Base-by-base conservation (phyloP, 2,329 filamentous ascomycete genomes). In the Plenodomus biglobosus region DNA sequence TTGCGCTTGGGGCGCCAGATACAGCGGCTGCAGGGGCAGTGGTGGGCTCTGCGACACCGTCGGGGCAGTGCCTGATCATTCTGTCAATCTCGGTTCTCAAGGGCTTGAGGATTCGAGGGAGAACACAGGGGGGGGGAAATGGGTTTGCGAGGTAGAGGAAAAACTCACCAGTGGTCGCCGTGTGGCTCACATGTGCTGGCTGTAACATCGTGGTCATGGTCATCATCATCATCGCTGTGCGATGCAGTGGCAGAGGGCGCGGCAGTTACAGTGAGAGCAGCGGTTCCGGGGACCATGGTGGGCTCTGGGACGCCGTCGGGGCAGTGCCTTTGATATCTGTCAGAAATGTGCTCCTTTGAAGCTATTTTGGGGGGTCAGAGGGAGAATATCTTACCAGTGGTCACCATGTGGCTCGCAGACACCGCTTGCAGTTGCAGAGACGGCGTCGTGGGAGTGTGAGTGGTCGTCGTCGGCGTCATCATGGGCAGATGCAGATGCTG, bases 151-250 rank as follows among this genome's bases (percentile, higher is more conserved):
- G 22, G 22, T 10, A 5, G 22, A 24, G 22, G 22, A 24, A 15
- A 11, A 8, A 32, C 27, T 10, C 15, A 32, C 61, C 61, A 65
- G 49, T 66, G 62, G 40, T 64, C 59, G 22, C 40, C 53, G 38
- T 64, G 64, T 24, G 62, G 60, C 41, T 61, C 59, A 44, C 64
- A 67, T 2, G 60, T 65, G 35, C 58, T 46, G 6, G 61, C 64
- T 1, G 64, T 64, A n/a, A 46, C 60, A 15, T 55, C 53, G 18
- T 64, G 56, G 19, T 58, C 53, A 38, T 65, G 56, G 15, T 65
- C 49, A 21, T 64, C 52, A 16, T 62, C 53, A 16, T 60, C 44
- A 21, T 58, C 44, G 43, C 45, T 38, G 44, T 56, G 50, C 15
- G 58, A 51, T 6, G 48, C 49, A 8, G 52, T 41, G 5, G 45